Base-by-base conservation (phyloP, 345 rosid species). In the Erysimum cheiranthoides region DNA sequence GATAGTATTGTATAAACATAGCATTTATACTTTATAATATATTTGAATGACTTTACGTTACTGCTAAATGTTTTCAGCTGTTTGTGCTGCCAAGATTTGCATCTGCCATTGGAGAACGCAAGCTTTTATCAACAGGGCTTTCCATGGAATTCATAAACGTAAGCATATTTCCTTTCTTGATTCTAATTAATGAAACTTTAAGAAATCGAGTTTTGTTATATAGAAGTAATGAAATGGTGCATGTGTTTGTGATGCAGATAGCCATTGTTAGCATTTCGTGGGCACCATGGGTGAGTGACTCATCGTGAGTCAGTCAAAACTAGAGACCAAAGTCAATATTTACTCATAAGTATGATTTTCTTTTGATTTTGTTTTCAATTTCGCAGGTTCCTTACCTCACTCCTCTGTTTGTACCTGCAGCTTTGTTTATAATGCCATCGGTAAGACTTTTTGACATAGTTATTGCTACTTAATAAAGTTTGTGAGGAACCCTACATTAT, bases 351-450 rank as follows among this genome's bases (percentile, higher is more conserved):
- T 8, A 61, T 71, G 61, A 54, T 69, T 40, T 38, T 3, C 60
- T 79, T 56, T 31, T 47, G 10, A 28, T 14, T 61, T 70, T 47
- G 2, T 25, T 42, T 18, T 8, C 14, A 17, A 39, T 43, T 8
- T 34, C 4, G 32, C 89, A 93, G 98, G 91, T 93, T 75, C 97
- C 97, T 18, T 93, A 88, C 80, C 85, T 87, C 5, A 68, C 84
- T 0, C 73, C 89, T 13, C 40, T 74, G 43, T 76, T 85, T 62
- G 7, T 74, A 4, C 54, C 75, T 54, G 72, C 88, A n/a, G 62
- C 8, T 2, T 80, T 85, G 42, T 60, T 85, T 34, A 84, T 80
- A 31, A 34, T 73, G 57, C 93, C 98, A 61, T 85, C 87, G 8
- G 98, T 93, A 82, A 85, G 96, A 17, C 17, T 27, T 39, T 40